Evolutionary conservation across 2,329 filamentous ascomycete genomes (phyloP), one percentile per base, ranked within the genome.

Genomic region (Monosporascus cannonballus): DNA sequence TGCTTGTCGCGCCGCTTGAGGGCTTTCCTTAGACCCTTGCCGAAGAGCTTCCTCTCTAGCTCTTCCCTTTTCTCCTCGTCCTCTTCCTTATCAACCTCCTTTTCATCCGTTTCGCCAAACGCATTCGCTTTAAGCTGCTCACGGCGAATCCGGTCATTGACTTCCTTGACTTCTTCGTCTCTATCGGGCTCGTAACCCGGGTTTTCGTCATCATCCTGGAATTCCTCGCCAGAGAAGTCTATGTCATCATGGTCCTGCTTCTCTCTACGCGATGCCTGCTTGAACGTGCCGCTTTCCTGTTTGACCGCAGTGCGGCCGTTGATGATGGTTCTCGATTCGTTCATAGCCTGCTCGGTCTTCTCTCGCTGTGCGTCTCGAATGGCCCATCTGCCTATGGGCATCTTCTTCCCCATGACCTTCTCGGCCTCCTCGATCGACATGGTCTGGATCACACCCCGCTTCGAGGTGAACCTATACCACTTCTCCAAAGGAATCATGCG

Each of bases 401-500:
- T 79, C 68, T 90, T 90, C 69, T 89, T 87, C 54, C 80, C 84
- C 86, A 96, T 90, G 52, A 85, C 78, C 51, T 86, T 86, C 67
- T 97, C 92, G 0, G 89, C 90, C 66, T 96, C 86, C 56, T 96
- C 92, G 11, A 92, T 84, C 0, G 84, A 86, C 68, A 92, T 82
- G 0, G 84, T 80, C 66, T 87, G 85, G 65, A 94, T 93, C 11
- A 86, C 82, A 1, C 61, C 65, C 51, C 90, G 88, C 67, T 93
- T 93, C 44, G 86, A 79, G 4, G 81, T 85, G 67, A 96, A 95
- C 52, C 84, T 88, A 73, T 99, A 99, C 86, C 89, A 96, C 65
- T 96, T 96, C 71, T 99, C 93, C 18, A 97, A 73, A 0, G 95
- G 95, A 3, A 96, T 79, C 84, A 97, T 89, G 54, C 86, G 85